These are phyloP conservation scores for Polychaeton citri DNA, from an alignment of 2,329 filamentous ascomycete genomes.

Conservation along the genomic window DNA sequence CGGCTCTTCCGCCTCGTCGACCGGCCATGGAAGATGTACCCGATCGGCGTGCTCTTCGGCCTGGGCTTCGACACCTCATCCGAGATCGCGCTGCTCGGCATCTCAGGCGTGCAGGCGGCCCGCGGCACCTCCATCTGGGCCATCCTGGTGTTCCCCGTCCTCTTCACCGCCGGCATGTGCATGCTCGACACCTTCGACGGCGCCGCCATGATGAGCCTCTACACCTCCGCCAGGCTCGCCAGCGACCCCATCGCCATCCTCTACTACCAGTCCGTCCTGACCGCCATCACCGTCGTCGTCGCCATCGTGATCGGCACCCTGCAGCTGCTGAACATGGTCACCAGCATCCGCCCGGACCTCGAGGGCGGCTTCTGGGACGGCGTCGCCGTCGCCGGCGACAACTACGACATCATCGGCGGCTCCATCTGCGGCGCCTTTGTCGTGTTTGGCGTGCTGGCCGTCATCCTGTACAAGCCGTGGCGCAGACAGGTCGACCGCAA, in stretches of 20 bases:
- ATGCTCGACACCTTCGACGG: conserved; percentile 85
- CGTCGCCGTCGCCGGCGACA: conserved; percentile 59
- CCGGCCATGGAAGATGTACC: conserved; percentile 90
- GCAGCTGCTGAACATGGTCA: conserved; percentile 65
- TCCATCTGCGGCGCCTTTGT: conserved; percentile 77
- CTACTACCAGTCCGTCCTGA: conserved; percentile 86
- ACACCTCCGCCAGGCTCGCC: conserved; percentile 66
- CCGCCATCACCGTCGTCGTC: conserved; percentile 68
- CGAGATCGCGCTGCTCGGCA: conserved; percentile 82
- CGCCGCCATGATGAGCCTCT: conserved; percentile 87
- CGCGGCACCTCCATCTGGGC: conserved; percentile 85
- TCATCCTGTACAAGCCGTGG: conserved; percentile 72
- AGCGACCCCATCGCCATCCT: conserved; percentile 77
- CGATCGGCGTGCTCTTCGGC: conserved; percentile 71
- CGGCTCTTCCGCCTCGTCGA: conserved; percentile 62
- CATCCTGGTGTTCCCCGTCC: conserved; percentile 76
- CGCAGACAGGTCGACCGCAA: conserved; percentile 41
- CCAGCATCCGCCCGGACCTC: conserved; percentile 57
- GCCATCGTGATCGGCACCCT: conserved; percentile 76
- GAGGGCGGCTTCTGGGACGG: conserved; percentile 81
- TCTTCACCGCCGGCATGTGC: conserved; percentile 95
- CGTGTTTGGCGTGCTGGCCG: conserved; percentile 58
- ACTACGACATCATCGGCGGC: conserved; percentile 78
- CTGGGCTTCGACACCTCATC: conserved; percentile 92
- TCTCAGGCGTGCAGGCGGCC: conserved; percentile 74